A percentile compares a stretch with the other conserved stretches of the same genome.
Evolutionary conservation across 306 rosid species (phyloP).

Genomic region (Lotus japonicus): DNA sequence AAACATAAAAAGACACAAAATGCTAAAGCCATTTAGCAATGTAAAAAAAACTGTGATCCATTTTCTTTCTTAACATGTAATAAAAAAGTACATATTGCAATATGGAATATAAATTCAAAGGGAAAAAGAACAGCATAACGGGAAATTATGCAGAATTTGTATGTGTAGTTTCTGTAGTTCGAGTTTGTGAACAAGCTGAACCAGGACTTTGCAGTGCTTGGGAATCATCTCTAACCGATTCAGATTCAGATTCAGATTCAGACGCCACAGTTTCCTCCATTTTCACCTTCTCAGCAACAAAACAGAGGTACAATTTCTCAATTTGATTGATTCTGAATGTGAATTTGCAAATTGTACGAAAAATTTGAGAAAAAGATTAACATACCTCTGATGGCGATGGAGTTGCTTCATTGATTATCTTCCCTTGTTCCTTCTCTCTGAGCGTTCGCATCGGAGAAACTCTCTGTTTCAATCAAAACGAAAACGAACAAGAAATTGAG

Average conservation of each 20-base stretch:
- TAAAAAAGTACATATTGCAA: background rate
- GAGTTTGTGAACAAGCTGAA: slow-evolving; percentile 44
- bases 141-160: slow-evolving; percentile 45
- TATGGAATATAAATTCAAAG: background rate
- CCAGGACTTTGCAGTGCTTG: slow-evolving; percentile 36
- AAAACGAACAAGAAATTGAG: background rate
- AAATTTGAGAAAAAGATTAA: background rate
- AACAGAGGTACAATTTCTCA: background rate
- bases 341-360: background rate
- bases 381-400: slow-evolving; percentile 33
- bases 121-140: slow-evolving; percentile 27
- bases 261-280: slow-evolving; percentile 33
- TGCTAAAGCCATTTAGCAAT: background rate
- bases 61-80: slow-evolving; percentile 4
- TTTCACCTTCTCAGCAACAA: slow-evolving; percentile 29
- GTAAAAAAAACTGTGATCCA: background rate
- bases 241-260: slow-evolving; percentile 31
- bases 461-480: slow-evolving; percentile 33
- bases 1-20: background rate
- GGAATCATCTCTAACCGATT: slow-evolving; percentile 42
- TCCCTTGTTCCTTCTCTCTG: slow-evolving; percentile 64
- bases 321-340: background rate
- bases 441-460: slow-evolving; percentile 75
- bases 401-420: slow-evolving; percentile 31
- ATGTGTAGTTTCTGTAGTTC: slow-evolving; percentile 8